Conservation (phyloP, 352 stramenopile species). For the Globisporangium recalcitrans region DNA sequence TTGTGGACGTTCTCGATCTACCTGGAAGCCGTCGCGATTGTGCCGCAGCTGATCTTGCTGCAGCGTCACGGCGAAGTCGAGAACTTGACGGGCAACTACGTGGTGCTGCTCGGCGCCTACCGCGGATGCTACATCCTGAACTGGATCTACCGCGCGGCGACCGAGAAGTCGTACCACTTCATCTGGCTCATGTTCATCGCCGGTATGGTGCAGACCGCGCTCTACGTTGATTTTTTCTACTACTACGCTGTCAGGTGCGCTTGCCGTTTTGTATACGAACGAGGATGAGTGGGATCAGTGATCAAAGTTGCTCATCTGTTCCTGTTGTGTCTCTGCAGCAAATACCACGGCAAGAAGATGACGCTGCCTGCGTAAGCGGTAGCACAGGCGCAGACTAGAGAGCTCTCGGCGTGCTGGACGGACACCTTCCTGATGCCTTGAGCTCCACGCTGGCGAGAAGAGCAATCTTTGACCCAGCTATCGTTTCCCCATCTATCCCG, state of each 20-base stretch:
- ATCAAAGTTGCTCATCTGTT: slow-evolving; percentile 1
- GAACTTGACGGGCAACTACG: slow-evolving; percentile 99
- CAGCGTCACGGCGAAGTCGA: slow-evolving; percentile 98
- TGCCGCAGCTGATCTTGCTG: slow-evolving; percentile 98
- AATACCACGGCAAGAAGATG: slow-evolving; percentile 91
- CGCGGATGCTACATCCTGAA: slow-evolving; percentile 99
- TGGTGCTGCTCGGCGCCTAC: slow-evolving; percentile 98
- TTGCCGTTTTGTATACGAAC: background rate
- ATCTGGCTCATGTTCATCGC: slow-evolving; percentile 99
- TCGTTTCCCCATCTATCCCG: background rate
- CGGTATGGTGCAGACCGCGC: slow-evolving; percentile 96
- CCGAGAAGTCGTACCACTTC: slow-evolving; percentile 95
- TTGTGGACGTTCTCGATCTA: slow-evolving; percentile 99
- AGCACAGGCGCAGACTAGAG: slow-evolving; percentile 1
- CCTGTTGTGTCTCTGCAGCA: slow-evolving; percentile 31
- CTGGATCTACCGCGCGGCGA: slow-evolving; percentile 97
- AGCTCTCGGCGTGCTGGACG: background rate
- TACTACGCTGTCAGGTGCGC: slow-evolving; percentile 95
- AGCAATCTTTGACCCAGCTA: background rate
- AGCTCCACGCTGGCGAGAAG: background rate
- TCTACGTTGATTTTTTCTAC: slow-evolving; percentile 99
- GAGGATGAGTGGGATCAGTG: slow-evolving; percentile 9
- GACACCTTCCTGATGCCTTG: background rate
- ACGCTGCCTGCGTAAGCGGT: slow-evolving; percentile 66
- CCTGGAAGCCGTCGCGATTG: slow-evolving; percentile 97